These are phyloP conservation scores for Nakazawaea siamensis DNA, from an alignment of 805 yeast species.

Conservation along the genomic window DNA sequence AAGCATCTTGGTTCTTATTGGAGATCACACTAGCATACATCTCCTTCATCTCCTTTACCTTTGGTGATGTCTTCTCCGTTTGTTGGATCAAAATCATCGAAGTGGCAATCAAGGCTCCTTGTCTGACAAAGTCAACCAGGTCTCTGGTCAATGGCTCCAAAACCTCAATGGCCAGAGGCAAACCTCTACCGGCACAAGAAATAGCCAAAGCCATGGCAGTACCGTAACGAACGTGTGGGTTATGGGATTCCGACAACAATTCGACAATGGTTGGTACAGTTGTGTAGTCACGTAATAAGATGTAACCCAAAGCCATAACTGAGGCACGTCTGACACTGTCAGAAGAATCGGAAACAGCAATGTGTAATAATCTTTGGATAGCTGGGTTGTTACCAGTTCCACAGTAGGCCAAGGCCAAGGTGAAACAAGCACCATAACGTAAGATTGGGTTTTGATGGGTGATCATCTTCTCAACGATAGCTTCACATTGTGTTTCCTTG, in stretches of 20 bases:
- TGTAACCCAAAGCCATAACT: conserved; percentile 85
- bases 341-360: conserved; percentile 93
- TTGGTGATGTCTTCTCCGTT: conserved; percentile 75
- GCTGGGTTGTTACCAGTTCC: conserved; percentile 93
- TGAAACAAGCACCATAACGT: conserved; percentile 93
- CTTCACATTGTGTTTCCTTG: conserved; percentile 73
- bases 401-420: conserved; percentile 91
- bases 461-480: conserved; percentile 54
- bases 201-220: conserved; percentile 96
- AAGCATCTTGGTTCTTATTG: conserved; percentile 90
- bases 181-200: conserved; percentile 92
- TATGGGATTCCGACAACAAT: conserved; percentile 85
- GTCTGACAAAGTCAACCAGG: conserved; percentile 94
- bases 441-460: conserved; percentile 73
- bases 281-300: conserved; percentile 80
- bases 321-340: conserved; percentile 97
- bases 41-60: conserved; percentile 70
- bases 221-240: conserved; percentile 97
- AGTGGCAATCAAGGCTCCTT: conserved; percentile 90
- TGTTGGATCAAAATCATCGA: conserved; percentile 87
- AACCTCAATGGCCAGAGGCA: conserved; percentile 83
- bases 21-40: conserved; percentile 66
- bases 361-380: conserved; percentile 76
- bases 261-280: conserved; percentile 95
- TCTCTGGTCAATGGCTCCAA: conserved; percentile 90